A percentile compares a stretch with the other conserved stretches of the same genome.
phyloP scores from a whole-genome alignment of 108 stramenopile genomes.

The Hondaea fermentalgiana region DNA sequence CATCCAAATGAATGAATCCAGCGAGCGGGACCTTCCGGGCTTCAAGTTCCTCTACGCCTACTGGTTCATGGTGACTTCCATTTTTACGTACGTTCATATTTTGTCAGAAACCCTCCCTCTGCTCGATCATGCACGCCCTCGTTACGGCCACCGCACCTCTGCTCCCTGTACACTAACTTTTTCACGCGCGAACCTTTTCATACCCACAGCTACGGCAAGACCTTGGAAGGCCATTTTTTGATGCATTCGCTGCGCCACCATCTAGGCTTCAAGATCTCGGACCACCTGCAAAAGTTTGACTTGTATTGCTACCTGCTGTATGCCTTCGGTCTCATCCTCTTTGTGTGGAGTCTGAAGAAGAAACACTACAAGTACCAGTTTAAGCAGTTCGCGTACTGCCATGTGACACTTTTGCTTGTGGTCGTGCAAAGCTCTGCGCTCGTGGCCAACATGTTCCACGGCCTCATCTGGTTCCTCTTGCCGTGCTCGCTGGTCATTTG shows the following conservation, averaged over 20 bases:
- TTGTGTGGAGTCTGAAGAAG: constrained; percentile 29
- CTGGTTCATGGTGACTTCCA: constrained; percentile 9
- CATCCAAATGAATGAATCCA: background rate
- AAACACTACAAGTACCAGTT: constrained; percentile 39
- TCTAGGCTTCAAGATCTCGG: background rate
- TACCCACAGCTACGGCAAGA: background rate
- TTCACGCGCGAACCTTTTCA: background rate
- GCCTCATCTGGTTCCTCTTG: constrained; percentile 92
- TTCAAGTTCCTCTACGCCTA: constrained; percentile 24
- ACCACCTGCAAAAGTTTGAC: background rate
- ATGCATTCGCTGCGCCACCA: constrained; percentile 11
- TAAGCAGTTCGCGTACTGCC: constrained; percentile 28
- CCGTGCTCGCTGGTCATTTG: constrained; percentile 80
- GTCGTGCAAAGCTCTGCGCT: constrained; percentile 54
- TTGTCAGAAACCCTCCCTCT: no score
- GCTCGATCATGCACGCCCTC: background rate
- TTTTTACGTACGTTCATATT: background rate
- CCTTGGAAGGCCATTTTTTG: background rate
- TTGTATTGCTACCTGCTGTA: background rate
- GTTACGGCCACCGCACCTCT: no score
- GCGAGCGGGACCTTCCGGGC: constrained; percentile 9
- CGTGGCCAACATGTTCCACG: constrained; percentile 92
- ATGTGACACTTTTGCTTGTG: constrained; percentile 44
- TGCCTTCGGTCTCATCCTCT: constrained; percentile 12
- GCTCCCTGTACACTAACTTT: no score